A percentile compares a stretch with the other conserved stretches of the same genome.
Evolutionary conservation across 352 stramenopile genomes (phyloP).

Genomic region (Phytopythium ostracodes): DNA sequence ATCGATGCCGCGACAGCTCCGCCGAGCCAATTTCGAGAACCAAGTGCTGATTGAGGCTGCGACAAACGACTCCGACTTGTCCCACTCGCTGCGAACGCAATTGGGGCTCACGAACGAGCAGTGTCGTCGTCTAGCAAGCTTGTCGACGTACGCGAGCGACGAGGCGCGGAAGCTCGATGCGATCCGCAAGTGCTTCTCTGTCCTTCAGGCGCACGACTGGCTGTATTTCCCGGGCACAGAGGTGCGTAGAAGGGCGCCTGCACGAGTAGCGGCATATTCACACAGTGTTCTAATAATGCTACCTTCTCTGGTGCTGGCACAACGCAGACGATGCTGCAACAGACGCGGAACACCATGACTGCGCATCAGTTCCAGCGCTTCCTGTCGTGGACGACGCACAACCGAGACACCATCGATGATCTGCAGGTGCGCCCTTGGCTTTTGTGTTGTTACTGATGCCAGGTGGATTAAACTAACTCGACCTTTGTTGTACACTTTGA

Average conservation of each 20-base stretch:
- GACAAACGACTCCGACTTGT: slow-evolving; percentile 59
- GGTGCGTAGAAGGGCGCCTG: slow-evolving; percentile 26
- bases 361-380: slow-evolving; percentile 82
- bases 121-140: slow-evolving; percentile 45
- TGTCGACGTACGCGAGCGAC: slow-evolving; percentile 44
- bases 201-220: slow-evolving; percentile 79
- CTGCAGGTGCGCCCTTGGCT: slow-evolving; percentile 39
- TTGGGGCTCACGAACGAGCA: slow-evolving; percentile 70
- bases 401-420: slow-evolving; percentile 62
- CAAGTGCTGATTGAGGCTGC: slow-evolving; percentile 67
- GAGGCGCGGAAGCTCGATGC: slow-evolving; percentile 74
- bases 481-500: slow-evolving; percentile 2
- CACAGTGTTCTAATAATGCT: neutral
- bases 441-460: slow-evolving; percentile 6
- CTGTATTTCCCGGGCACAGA: slow-evolving; percentile 83
- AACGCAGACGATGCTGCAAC: slow-evolving; percentile 64
- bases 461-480: neutral
- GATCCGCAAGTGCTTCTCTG: slow-evolving; percentile 85
- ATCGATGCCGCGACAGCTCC: slow-evolving; percentile 36
- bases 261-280: neutral
- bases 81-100: slow-evolving; percentile 41
- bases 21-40: slow-evolving; percentile 78
- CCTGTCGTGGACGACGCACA: slow-evolving; percentile 74
- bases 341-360: slow-evolving; percentile 76
- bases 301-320: neutral